phyloP scores from a whole-genome alignment of 805 yeast genomes.

The Komagataella phaffii region DNA sequence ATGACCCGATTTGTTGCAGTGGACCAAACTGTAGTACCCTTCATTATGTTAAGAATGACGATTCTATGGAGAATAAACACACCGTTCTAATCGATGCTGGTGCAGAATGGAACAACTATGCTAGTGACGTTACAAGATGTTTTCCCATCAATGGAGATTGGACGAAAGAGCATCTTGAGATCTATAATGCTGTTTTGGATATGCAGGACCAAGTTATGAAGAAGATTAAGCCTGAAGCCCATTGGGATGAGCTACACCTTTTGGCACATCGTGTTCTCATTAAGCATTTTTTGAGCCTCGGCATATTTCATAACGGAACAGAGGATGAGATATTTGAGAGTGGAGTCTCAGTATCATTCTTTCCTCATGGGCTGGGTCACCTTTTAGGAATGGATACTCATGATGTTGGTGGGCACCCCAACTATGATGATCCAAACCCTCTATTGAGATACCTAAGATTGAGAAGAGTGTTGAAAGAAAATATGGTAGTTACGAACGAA shows the following conservation, averaged over 20 bases:
- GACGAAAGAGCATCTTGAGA: constrained; percentile 74
- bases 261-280: constrained; percentile 70
- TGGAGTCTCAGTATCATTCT: constrained; percentile 63
- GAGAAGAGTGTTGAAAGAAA: constrained; percentile 54
- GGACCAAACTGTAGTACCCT: constrained; percentile 87
- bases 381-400: constrained; percentile 91
- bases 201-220: constrained; percentile 72
- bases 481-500: constrained; percentile 88
- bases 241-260: constrained; percentile 79
- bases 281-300: constrained; percentile 55
- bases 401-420: constrained; percentile 84
- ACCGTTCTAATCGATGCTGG: constrained; percentile 89
- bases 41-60: constrained; percentile 81
- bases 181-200: constrained; percentile 64
- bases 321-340: constrained; percentile 56
- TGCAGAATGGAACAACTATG: constrained; percentile 91
- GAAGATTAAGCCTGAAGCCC: constrained; percentile 67
- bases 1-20: constrained; percentile 92
- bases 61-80: constrained; percentile 38
- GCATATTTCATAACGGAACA: constrained; percentile 51
- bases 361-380: constrained; percentile 95
- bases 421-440: constrained; percentile 75
- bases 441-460: constrained; percentile 67
- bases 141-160: constrained; percentile 88
- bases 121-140: constrained; percentile 89